Base-by-base conservation (phyloP, 169 alveolate genomes). In the Cystoisospora suis region DNA sequence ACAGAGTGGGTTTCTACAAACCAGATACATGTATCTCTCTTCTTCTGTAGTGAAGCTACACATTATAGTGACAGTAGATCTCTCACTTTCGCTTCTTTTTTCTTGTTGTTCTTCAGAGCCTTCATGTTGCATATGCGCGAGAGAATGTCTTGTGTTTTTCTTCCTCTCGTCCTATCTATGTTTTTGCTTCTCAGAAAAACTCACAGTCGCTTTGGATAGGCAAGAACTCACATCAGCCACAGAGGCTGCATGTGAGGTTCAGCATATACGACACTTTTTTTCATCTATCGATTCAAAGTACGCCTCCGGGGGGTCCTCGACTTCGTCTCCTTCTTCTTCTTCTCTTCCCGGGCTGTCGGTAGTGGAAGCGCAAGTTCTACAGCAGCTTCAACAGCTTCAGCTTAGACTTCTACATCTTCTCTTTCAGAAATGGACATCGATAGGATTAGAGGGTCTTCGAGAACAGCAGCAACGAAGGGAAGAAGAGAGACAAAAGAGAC, bases 301-400 rank as follows among this genome's bases (percentile, higher is more conserved):
- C 27, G 83, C 83, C 56, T 32, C 58, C 32, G 15, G 3, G 36
- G 2, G 42, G 83, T 17, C 32, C 83, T n/a, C 83, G 23, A 5
- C 75, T 38, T 61, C 75, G 17, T 61, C 75, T 12, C 36, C 75
- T n/a, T 5, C 58, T 17, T 27, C 56, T 5, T 3, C 56, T 4
- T 53, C 56, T 34, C 83, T 53, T 38, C 83, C 83, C 58, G 58
- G 56, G 83, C 53, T 72, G 36, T 34, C 32, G 42, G 32, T 38
- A 2, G 83, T 72, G 56, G 83, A 72, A 56, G 53, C 58, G 56
- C 58, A 46, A 0, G 83, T 36, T 2, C 83, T 72, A n/a, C 83
- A 72, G 3, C 83, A 72, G 83, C 47, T 72, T 20, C 83, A 72
- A 56, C 58, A 72, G 83, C 38, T 38, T 46, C 83, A 72, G 53